A percentile compares a stretch with the other conserved stretches of the same genome.
These are phyloP conservation scores for Arthonia radiata DNA, from an alignment of 495 filamentous ascomycete species.

Conservation along the genomic window DNA sequence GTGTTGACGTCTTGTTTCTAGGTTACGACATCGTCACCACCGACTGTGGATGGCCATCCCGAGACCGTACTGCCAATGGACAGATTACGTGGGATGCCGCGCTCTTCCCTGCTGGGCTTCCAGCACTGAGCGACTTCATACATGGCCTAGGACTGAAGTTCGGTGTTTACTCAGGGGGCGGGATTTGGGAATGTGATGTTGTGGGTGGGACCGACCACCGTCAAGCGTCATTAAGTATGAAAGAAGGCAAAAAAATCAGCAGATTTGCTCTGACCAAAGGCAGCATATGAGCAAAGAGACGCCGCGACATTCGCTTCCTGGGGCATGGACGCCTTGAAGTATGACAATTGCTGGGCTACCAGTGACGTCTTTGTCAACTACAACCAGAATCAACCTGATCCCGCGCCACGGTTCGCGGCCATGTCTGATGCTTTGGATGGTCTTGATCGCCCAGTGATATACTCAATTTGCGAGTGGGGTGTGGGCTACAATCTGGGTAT, in stretches of 20 bases:
- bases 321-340: conserved; percentile 18
- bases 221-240: not conserved
- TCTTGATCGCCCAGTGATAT: conserved; percentile 16
- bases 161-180: conserved; percentile 29
- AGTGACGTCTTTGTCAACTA: conserved; percentile 13
- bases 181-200: conserved; percentile 13
- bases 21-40: conserved; percentile 30
- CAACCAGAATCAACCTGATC: conserved; percentile 8
- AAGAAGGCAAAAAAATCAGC: conserved; percentile 1
- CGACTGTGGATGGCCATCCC: conserved; percentile 30
- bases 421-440: conserved; percentile 12
- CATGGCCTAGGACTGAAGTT: conserved; percentile 25
- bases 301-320: conserved; percentile 14
- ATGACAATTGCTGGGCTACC: conserved; percentile 18
- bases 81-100: conserved; percentile 28
- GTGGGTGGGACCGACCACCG: not conserved
- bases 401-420: conserved; percentile 10
- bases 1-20: no score
- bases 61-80: conserved; percentile 18
- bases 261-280: conserved; percentile 1
- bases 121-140: conserved; percentile 22
- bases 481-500: conserved; percentile 10
- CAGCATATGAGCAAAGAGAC: conserved; percentile 13
- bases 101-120: conserved; percentile 24
- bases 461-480: conserved; percentile 29